These are phyloP conservation scores for Eucalyptus pumila DNA, from an alignment of 345 rosid genomes.

Conservation along the genomic window DNA sequence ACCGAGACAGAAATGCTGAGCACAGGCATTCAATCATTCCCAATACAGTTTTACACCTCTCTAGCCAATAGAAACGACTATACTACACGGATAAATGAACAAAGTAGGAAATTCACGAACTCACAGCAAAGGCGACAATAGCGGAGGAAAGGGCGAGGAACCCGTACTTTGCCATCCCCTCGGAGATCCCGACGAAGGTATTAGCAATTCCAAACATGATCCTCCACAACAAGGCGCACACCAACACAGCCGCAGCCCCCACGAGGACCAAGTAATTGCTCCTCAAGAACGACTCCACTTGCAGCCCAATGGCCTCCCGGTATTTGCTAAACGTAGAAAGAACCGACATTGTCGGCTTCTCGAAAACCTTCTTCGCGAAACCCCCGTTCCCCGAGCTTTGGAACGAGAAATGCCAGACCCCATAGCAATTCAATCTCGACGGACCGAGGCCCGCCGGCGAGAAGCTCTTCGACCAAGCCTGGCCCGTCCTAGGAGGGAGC, in stretches of 20 bases:
- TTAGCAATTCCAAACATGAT: constrained; percentile 84
- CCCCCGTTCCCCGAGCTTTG: constrained; percentile 10
- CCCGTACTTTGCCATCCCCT: constrained; percentile 90
- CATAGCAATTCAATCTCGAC: neutral
- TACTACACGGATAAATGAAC: neutral
- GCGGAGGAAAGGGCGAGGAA: constrained; percentile 91
- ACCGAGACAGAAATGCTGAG: neutral
- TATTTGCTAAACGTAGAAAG: constrained; percentile 47
- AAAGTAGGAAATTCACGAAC: neutral
- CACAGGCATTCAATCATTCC: neutral
- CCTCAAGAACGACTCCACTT: constrained; percentile 66
- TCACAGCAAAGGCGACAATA: constrained; percentile 76
- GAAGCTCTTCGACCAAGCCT: neutral
- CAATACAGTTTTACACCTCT: neutral
- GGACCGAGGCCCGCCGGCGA: neutral
- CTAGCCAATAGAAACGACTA: neutral
- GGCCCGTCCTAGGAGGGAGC: neutral
- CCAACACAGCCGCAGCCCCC: constrained; percentile 58
- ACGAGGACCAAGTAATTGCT: constrained; percentile 53
- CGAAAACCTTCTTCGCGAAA: constrained; percentile 33
- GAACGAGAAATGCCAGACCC: constrained; percentile 31
- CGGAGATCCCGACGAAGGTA: constrained; percentile 74
- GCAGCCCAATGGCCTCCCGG: constrained; percentile 65
- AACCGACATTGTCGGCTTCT: constrained; percentile 43
- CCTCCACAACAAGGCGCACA: constrained; percentile 76